Conservation (phyloP, 2,329 filamentous ascomycete species). For the Alternaria triticimaculans region DNA sequence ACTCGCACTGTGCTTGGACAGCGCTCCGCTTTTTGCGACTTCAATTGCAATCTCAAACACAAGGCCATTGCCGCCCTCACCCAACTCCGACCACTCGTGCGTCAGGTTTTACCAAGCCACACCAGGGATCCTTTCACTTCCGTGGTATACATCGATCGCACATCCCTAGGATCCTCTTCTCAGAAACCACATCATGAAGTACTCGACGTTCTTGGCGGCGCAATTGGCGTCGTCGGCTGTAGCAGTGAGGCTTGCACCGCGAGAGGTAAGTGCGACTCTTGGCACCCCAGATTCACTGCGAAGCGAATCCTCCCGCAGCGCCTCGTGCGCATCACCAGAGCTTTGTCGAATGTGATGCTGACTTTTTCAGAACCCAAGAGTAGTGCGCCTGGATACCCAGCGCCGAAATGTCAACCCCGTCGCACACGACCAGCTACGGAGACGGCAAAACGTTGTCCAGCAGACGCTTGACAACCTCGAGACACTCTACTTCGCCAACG, state of each 20-base stretch:
- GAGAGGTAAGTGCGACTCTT: constrained; percentile 44
- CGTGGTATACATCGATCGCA: constrained; percentile 15
- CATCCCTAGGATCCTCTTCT: neutral
- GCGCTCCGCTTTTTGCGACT: neutral
- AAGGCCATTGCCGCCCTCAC: neutral
- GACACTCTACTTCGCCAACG: constrained; percentile 66
- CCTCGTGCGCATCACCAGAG: neutral
- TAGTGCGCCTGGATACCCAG: constrained; percentile 59
- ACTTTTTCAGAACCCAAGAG: constrained; percentile 50
- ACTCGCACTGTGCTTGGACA: neutral
- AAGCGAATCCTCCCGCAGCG: constrained; percentile 24
- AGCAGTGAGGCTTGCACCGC: constrained; percentile 39
- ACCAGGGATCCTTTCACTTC: neutral
- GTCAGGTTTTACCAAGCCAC: constrained; percentile 16
- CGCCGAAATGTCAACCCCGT: constrained; percentile 56
- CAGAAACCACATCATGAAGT: constrained; percentile 35
- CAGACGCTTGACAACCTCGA: constrained; percentile 63
- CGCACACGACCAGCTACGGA: constrained; percentile 54
- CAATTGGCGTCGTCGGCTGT: constrained; percentile 37
- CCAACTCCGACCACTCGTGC: constrained; percentile 20
- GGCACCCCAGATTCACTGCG: constrained; percentile 23
- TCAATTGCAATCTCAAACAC: neutral
- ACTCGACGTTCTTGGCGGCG: constrained; percentile 35
- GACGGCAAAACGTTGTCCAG: constrained; percentile 51
- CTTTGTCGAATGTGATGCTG: constrained; percentile 9